Base-by-base conservation (phyloP, 1,284 basidiomycete genomes). In the Prillingera fragicola region DNA sequence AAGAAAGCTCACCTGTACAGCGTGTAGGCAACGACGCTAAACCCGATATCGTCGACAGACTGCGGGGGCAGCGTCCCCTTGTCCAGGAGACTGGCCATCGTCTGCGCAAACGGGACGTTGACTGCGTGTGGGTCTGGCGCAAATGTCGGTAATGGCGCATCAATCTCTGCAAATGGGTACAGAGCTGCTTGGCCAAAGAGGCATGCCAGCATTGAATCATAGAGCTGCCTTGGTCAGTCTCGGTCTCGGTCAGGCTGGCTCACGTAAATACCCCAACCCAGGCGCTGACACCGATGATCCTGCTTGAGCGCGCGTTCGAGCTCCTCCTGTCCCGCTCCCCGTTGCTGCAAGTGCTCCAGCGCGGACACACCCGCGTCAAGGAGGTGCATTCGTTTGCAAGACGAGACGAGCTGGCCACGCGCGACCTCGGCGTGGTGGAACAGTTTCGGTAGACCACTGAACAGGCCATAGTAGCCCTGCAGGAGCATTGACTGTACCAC, bases 261-360 rank as follows among this genome's bases (percentile, higher is more conserved):
- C 37, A 57, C 57, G 29, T 50, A 55, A 18, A 59, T 59, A 5
- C 39, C 45, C 57, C 57, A 59, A 3, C 57, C 57, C 1, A 57
- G 41, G 22, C 53, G 15, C 13, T 38, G 33, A 9, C 53, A 37
- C 13, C 46, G 17, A n/a, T 52, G 40, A 28, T 59, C 57, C 25
- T 55, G 32, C 39, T 48, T 50, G 7, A 40, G 27, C 3, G 50
- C 52, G 21, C 33, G 41, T 12, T 33, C 44, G 10, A 56, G 25
- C n/a, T 58, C 50, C 35, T 45, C 42, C 19, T 26, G 21, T 23
- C 24, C 28, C 19, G 35, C 21, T 6, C 32, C 35, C 10, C 23
- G 22, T 7, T n/a, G n/a, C 9, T 28, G 26, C 13, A 57, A 37
- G 13, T 41, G 43, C 22, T 46, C 38, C 5, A 48, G 34, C 3